Evolutionary conservation across 306 rosid genomes (phyloP).

Genomic region (Abrus precatorius): DNA sequence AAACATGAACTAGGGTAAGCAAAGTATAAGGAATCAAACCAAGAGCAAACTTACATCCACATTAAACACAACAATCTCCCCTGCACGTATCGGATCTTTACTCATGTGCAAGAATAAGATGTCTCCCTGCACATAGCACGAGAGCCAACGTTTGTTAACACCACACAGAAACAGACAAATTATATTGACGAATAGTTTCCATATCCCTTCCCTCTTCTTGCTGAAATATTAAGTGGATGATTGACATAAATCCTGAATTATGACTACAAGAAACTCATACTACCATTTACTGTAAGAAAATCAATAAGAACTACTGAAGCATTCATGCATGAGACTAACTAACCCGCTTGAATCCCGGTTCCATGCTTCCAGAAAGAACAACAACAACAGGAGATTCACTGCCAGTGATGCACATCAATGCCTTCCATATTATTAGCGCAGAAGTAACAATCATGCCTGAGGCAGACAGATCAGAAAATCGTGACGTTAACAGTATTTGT

Average conservation of each 20-base stretch:
- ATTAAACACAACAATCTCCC: conserved; percentile 96
- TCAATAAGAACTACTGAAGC: conserved; percentile 14
- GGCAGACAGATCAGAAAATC: conserved; percentile 33
- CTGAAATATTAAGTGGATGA: neutral
- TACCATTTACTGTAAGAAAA: neutral
- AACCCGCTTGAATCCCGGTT: conserved; percentile 87
- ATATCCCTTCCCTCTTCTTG: conserved; percentile 24
- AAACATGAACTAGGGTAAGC: neutral
- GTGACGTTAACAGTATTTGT: conserved; percentile 8
- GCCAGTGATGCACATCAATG: conserved; percentile 71
- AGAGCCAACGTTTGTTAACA: conserved; percentile 32
- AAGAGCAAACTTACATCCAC: conserved; percentile 72
- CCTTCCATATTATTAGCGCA: conserved; percentile 82
- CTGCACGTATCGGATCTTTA: conserved; percentile 92
- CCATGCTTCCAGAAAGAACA: conserved; percentile 91
- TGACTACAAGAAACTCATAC: conserved; percentile 12
- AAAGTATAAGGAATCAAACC: neutral
- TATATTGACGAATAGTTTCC: conserved; percentile 15
- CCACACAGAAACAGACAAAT: conserved; percentile 6
- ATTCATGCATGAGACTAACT: conserved; percentile 57
- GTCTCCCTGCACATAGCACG: conserved; percentile 71
- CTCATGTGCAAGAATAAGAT: conserved; percentile 93
- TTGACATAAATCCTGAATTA: conserved; percentile 7
- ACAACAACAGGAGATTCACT: conserved; percentile 85
- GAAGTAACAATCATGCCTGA: conserved; percentile 75